Conservation (phyloP, 2,329 filamentous ascomycete genomes). For the Cladosporium phlei region DNA sequence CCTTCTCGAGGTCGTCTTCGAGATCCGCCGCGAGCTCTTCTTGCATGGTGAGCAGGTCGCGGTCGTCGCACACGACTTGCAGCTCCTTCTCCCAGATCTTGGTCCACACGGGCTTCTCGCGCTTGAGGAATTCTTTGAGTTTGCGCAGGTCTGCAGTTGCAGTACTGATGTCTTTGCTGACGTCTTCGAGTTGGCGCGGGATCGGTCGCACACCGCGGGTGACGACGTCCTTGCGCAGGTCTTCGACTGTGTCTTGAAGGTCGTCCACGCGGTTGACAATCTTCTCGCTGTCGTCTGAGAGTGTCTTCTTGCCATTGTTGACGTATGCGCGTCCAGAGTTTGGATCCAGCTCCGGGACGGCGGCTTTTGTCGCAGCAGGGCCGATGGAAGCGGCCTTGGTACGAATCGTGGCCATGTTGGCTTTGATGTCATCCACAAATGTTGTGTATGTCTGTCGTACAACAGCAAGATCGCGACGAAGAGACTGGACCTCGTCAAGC, state of each 20-base stretch:
- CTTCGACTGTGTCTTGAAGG: slow-evolving; percentile 93
- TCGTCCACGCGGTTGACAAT: slow-evolving; percentile 92
- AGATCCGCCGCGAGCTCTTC: slow-evolving; percentile 91
- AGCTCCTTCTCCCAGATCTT: slow-evolving; percentile 99
- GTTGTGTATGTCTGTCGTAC: slow-evolving; percentile 88
- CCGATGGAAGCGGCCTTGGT: slow-evolving; percentile 80
- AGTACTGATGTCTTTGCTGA: slow-evolving; percentile 79
- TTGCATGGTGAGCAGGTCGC: slow-evolving; percentile 90
- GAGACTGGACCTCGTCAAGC: slow-evolving; percentile 69
- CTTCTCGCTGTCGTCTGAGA: slow-evolving; percentile 81
- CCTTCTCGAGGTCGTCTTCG: slow-evolving; percentile 92
- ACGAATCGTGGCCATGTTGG: slow-evolving; percentile 79
- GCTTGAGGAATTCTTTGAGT: slow-evolving; percentile 85
- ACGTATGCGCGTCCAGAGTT: slow-evolving; percentile 83
- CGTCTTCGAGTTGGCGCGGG: slow-evolving; percentile 81
- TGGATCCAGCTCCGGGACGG: slow-evolving; percentile 66
- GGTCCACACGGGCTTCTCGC: slow-evolving; percentile 94
- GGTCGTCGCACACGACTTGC: slow-evolving; percentile 90
- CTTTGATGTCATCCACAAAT: slow-evolving; percentile 82
- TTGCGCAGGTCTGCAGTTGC: slow-evolving; percentile 85
- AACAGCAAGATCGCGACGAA: slow-evolving; percentile 84
- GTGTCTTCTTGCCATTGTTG: slow-evolving; percentile 76
- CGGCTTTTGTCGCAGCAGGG: slow-evolving; percentile 63
- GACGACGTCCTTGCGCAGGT: slow-evolving; percentile 95
- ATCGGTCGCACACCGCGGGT: slow-evolving; percentile 84